Evolutionary conservation across 176 grass and related monocot genomes (phyloP), one percentile per base, ranked within the genome.

Genomic region (Juncus inflexus): DNA sequence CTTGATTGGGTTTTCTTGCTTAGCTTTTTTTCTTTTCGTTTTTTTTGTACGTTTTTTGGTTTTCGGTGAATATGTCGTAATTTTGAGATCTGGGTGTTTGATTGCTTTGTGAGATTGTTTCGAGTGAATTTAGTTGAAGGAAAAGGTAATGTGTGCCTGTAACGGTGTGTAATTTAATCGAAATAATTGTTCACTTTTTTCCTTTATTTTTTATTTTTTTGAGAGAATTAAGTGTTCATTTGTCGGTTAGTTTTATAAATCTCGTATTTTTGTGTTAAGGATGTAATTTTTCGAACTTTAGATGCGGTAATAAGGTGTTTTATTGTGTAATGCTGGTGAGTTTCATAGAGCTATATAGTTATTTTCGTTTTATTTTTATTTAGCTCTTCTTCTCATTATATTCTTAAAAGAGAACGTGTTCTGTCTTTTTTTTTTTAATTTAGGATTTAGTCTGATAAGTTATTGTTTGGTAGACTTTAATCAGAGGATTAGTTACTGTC

Each of bases 271-370:
- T 69, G 0, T 40, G 0, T 6, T 9, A n/a, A n/a, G n/a, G n/a
- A 19, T 12, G 59, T 37, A 2, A 40, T 3, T 62, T 62, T 37
- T 62, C 59, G 59, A 65, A 65, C n/a, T 65, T 4, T 40, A 65
- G n/a, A 16, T 50, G 12, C 35, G 62, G 13, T 4, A 65, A 49
- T 66, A 35, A 16, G 41, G 43, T 51, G 19, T 65, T 75, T 49
- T 55, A 35, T 64, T 38, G 3, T 60, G 40, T 58, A 77, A 77
- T 68, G 74, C 15, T 58, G 54, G 37, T 56, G 74, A 40, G 57
- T 69, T 61, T 64, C 4, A 28, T 47, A 9, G 37, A 71, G 41
- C 15, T 56, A 10, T 49, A 37, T 68, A 15, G 5, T 15, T 5
- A 7, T 77, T 14, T 68, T 77, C 14, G 0, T 16, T 50, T 38